A percentile compares a stretch with the other conserved stretches of the same genome.
These are phyloP conservation scores for Cladosporium sphaerospermum DNA, from an alignment of 2,329 filamentous ascomycete genomes.

Conservation along the genomic window DNA sequence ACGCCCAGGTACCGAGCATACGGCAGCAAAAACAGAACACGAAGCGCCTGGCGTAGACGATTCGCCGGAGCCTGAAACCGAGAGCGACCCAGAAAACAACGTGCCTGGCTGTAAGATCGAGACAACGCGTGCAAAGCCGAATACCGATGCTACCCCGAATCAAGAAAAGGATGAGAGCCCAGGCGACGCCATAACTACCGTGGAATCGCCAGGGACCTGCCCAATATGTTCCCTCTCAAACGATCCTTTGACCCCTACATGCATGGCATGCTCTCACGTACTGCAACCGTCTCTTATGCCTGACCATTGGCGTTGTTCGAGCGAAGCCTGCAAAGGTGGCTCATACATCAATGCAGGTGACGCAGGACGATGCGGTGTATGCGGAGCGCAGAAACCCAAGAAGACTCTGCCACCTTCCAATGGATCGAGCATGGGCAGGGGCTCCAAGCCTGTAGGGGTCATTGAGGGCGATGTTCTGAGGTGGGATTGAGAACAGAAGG, in stretches of 20 bases:
- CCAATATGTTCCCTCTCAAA: constrained; percentile 65
- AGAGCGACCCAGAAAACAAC: constrained; percentile 19
- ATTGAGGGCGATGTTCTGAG: constrained; percentile 25
- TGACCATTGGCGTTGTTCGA: constrained; percentile 59
- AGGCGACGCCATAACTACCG: neutral
- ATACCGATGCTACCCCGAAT: no score
- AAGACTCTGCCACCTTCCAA: neutral
- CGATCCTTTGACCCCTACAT: constrained; percentile 49
- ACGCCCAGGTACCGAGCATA: neutral
- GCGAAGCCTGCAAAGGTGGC: constrained; percentile 48
- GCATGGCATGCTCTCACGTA: constrained; percentile 65
- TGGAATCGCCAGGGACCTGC: constrained; percentile 27
- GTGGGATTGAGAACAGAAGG: constrained; percentile 24
- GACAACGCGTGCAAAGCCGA: neutral
- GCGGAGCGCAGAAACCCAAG: constrained; percentile 41
- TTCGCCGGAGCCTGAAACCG: constrained; percentile 21
- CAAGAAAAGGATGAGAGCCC: neutral
- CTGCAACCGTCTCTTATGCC: constrained; percentile 50
- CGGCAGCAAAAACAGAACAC: neutral
- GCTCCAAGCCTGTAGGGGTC: constrained; percentile 19
- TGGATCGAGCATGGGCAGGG: neutral
- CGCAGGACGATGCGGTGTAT: constrained; percentile 63
- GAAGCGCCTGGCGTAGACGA: constrained; percentile 1
- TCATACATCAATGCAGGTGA: constrained; percentile 64
- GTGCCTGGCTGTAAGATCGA: neutral